Percentiles rank a stretch among this genome's conserved stretches.
These are phyloP conservation scores for Alternaria longipes DNA, from an alignment of 2,329 filamentous ascomycete species.

Conservation along the genomic window DNA sequence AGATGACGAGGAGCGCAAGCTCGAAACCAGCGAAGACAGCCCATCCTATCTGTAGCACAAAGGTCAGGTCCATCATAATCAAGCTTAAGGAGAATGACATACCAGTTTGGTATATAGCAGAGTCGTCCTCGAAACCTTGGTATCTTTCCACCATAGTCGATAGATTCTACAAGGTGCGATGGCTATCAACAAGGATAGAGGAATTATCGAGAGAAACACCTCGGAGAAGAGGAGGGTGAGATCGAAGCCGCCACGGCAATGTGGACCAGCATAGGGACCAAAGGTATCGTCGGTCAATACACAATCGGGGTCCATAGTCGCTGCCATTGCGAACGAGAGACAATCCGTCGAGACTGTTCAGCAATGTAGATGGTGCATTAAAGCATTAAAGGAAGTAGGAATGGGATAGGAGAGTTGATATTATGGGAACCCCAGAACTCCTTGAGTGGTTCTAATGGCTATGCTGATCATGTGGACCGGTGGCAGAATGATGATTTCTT, in stretches of 20 bases:
- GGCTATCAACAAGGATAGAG: constrained; percentile 41
- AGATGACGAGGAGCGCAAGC: constrained; percentile 39
- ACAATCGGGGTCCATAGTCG: constrained; percentile 27
- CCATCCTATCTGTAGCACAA: constrained; percentile 32
- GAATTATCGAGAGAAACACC: constrained; percentile 44
- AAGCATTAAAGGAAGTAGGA: constrained; percentile 33
- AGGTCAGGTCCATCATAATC: background rate
- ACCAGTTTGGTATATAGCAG: constrained; percentile 42
- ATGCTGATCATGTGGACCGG: constrained; percentile 30
- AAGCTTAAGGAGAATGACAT: constrained; percentile 7
- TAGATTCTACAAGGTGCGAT: constrained; percentile 41
- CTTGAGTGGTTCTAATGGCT: constrained; percentile 21
- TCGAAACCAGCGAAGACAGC: constrained; percentile 39
- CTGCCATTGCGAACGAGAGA: constrained; percentile 32
- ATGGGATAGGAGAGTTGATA: constrained; percentile 27
- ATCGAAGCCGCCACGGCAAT: constrained; percentile 50
- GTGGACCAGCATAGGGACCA: constrained; percentile 41
- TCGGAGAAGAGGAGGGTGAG: constrained; percentile 52
- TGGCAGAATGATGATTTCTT: constrained; percentile 26
- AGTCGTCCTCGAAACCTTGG: constrained; percentile 35
- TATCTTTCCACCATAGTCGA: constrained; percentile 37
- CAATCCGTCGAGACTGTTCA: constrained; percentile 31
- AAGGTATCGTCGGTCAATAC: constrained; percentile 42
- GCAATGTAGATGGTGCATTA: constrained; percentile 29
- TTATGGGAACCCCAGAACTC: constrained; percentile 22